Base-by-base conservation (phyloP, 2,329 filamentous ascomycete species). In the Fonsecaea erecta region DNA sequence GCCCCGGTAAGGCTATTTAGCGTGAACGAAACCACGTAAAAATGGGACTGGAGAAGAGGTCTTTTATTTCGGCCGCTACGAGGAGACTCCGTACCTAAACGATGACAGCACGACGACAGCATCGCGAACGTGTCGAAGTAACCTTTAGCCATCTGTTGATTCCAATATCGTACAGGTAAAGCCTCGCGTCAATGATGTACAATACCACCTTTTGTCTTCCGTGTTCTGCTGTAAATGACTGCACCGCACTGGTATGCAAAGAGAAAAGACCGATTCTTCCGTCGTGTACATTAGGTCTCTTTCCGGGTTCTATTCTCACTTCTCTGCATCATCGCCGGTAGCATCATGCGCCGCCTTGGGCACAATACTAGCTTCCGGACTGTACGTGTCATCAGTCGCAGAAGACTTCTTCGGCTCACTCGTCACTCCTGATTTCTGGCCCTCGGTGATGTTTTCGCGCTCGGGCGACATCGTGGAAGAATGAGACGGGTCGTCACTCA, bases 301-400 rank as follows among this genome's bases (percentile, higher is more conserved):
- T 30, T 26, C 30, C 28, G 1, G 28, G 14, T 24, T 26, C 40
- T 40, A n/a, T 30, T 21, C 21, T 37, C 35, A 24, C 35, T 21
- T 24, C 43, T 46, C 40, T 21, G 34, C 14, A 24, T 7, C 18
- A 26, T 4, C 14, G 9, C 14, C 28, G 11, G 52, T 56, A 12
- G 60, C 64, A 32, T 67, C 61, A 48, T 64, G 60, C 32, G 64
- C 60, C n/a, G 60, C 64, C 40, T 52, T 55, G 2, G 64, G 64
- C 30, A 67, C 30, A 26, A 64, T 51, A 32, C 46, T 48, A 12
- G 58, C 21, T 37, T 62, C 53, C 26, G 57, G 34, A 62, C 18
- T 58, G 28, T 16, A n/a, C 7, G 26, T 34, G 2, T 51, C 52
- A 1, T 57, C 60, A 6, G 21, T 21, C 7, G 34, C 56, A 11